These are phyloP conservation scores for Lactarius deliciosus DNA, from an alignment of 768 basidiomycete species.

Conservation along the genomic window DNA sequence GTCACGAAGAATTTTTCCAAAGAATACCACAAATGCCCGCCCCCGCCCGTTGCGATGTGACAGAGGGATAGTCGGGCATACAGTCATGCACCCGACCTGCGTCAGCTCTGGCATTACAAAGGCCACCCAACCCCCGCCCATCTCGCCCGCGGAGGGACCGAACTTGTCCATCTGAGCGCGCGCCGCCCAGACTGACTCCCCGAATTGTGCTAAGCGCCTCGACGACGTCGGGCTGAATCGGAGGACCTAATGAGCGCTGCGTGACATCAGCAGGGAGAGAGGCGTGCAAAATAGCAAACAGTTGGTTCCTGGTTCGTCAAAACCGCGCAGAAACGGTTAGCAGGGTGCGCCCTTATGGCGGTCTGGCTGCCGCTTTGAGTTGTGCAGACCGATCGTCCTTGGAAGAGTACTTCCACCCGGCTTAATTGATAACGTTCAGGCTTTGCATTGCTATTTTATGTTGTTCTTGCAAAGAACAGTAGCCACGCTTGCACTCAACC, in stretches of 20 bases:
- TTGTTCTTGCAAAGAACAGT: not conserved
- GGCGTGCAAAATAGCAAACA: not conserved
- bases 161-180: not conserved
- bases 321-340: not conserved
- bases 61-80: not conserved
- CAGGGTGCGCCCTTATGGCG: not conserved
- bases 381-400: not conserved
- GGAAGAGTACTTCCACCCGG: not conserved
- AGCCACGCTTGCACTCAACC: not conserved
- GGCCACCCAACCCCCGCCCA: not conserved
- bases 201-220: not conserved
- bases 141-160: not conserved
- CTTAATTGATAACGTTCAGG: slow-evolving; percentile 1
- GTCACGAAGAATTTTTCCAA: not conserved
- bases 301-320: not conserved
- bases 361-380: not conserved
- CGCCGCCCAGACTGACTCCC: not conserved
- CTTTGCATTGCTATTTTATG: not conserved
- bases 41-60: not conserved
- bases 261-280: not conserved
- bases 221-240: not conserved
- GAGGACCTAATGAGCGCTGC: not conserved
- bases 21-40: not conserved
- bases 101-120: not conserved
- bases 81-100: not conserved